Conservation (phyloP, 306 rosid species). For the Cucurbita moschata region DNA sequence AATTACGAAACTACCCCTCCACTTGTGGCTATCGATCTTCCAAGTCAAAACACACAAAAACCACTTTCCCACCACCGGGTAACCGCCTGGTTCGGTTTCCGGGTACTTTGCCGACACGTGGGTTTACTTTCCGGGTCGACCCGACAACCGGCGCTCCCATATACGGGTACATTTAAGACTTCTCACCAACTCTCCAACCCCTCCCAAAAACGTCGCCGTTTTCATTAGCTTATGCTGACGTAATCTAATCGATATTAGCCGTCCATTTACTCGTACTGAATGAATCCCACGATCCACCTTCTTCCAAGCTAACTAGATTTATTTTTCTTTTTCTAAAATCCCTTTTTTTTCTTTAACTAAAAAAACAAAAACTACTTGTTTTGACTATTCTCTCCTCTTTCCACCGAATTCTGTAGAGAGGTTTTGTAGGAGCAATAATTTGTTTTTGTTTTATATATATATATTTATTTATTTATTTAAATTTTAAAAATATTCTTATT, state of each 20-base stretch:
- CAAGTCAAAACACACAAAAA: not conserved
- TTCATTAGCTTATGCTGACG: not conserved
- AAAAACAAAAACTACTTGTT: not conserved
- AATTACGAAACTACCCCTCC: not conserved
- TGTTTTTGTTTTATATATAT: no score
- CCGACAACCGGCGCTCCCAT: not conserved
- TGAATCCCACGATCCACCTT: not conserved
- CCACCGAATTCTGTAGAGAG: not conserved
- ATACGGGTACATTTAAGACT: not conserved
- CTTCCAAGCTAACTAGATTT: not conserved
- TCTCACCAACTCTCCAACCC: not conserved
- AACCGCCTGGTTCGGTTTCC: not conserved
- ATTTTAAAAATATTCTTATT: no score
- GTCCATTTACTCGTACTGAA: not conserved
- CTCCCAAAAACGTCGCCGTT: not conserved
- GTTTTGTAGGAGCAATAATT: not conserved
- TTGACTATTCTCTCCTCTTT: not conserved
- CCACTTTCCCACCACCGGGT: slow-evolving; percentile 1
- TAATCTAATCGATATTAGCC: not conserved
- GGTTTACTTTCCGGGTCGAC: not conserved
- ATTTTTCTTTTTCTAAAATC: not conserved
- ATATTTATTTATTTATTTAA: no score
- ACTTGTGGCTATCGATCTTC: slow-evolving; percentile 1
- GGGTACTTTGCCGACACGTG: slow-evolving; percentile 2
- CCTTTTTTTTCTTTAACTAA: not conserved